Base-by-base conservation (phyloP, 805 yeast species). In the Groenewaldozyma salmanticensis region DNA sequence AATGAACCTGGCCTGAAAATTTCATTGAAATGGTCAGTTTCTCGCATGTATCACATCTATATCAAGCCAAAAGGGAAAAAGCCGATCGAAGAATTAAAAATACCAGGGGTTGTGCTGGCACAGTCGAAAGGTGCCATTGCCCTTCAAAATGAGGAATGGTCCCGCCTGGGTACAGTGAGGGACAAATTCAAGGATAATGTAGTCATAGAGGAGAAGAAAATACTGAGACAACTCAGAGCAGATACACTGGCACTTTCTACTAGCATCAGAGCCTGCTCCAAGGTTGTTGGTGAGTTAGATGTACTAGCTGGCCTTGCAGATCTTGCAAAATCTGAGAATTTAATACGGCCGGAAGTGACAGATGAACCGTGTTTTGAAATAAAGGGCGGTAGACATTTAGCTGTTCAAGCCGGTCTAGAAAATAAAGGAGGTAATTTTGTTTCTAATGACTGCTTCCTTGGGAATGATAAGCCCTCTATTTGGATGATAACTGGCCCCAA, bases 401-500 rank as follows among this genome's bases (percentile, higher is more conserved):
- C 86, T 13, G 97, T 90, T 2, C 96, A 90, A 54, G 74, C 77
- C 27, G 84, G 85, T 1, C 62, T 83, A 41, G 68, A 63, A 35
- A 57, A 63, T 1, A 61, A 63, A 19, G 74, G 79, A 1, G 60
- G 55, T 13, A 63, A 66, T 42, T 81, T 80, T 55, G 54, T 70
- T 49, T 31, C 77, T 46, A 68, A 74, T 43, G 64, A 67, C 42
- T 71, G 76, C 37, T 21, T 17, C 47, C 59, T 33, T 18, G 49
- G 46, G 6, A 6, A 40, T 11, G 36, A 27, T 0, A 46, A 59
- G 0, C 49, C 55, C 4, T 48, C 60, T 4, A 53, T 72, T 2
- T 71, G 83, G 66, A 67, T 85, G 15, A 74, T 85, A n/a, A 81
- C 94, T 0, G 95, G 95, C 0, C 95, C 95, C 0, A 85, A 85